Evolutionary conservation across 2,329 filamentous ascomycete species (phyloP), one percentile per base, ranked within the genome.

Genomic region (Graphiopsis chlorocephala): DNA sequence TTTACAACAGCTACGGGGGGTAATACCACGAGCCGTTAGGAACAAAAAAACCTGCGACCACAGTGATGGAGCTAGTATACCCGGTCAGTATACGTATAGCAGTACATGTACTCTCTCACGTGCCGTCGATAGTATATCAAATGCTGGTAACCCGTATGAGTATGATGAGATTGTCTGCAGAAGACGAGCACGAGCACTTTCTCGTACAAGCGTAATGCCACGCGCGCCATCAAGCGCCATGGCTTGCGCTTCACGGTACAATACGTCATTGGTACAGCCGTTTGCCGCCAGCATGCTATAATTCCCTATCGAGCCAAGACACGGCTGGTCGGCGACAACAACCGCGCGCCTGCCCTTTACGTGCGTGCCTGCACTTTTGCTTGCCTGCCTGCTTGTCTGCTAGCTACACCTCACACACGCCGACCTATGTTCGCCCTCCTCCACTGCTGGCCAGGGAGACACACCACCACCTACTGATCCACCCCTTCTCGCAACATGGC

Each of bases 401-500:
- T 11, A 20, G 26, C 29, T 26, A 25, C 31, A 56, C 15, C 53
- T 38, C 23, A 12, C 20, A 8, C n/a, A 38, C 17, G 35, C n/a
- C 28, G 12, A 3, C 53, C 53, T 56, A 56, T 56, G 53, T 35
- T 23, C n/a, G 11, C 53, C 11, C 31, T 31, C 20, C 53, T 56
- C 53, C 53, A 35, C 53, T 56, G 53, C 53, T 56, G 53, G 53
- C 29, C 53, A 38, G 53, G 53, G 53, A 56, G 53, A 56, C 20
- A 56, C 12, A 28, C 29, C 17, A 53, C 50, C 15, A 31, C 50
- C 26, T 28, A n/a, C 15, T 31, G 50, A 31, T 20, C 17, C 12
- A 12, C 15, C 48, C 2, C 5, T 8, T 11, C 6, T 20, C 14
- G 31, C 53, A 25, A 56, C 8, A 56, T 56, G 53, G 14, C 53